Base-by-base conservation (phyloP, 257 asterid genomes). In the Capsicum baccatum region DNA sequence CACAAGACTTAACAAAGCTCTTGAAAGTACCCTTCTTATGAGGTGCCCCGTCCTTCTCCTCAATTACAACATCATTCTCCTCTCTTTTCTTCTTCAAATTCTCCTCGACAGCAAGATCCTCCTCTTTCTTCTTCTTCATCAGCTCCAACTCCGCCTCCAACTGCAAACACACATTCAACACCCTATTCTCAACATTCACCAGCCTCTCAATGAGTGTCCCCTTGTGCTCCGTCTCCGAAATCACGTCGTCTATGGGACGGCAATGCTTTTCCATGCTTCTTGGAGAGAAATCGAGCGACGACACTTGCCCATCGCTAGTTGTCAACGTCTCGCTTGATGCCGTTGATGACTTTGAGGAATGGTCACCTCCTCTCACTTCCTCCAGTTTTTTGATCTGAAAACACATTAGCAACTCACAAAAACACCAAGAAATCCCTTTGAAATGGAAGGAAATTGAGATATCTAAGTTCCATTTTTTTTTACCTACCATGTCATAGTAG, bases 151-250 rank as follows among this genome's bases (percentile, higher is more conserved):
- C 94, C 52, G 90, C 92, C 33, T 92, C 95, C 52, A 89, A 39
- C 54, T 90, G 92, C 90, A 86, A 44, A 66, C 94, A 89, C 57
- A 92, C 26, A 92, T 92, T 91, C 17, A 92, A 81, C 19, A 93
- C 88, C 1, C 95, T 93, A 68, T 92, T 94, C 83, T 95, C 98
- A 0, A 92, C 92, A 0, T 83, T 91, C 2, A 87, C 81, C 78
- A 92, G 84, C 85, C 97, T 84, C 17, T 92, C 91, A 16, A 93
- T 82, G 55, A 95, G 86, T 0, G 92, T 91, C 1, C 98, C 98
- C 87, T 95, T 95, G 7, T 68, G 86, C 70, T 90, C 90, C 3
- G 91, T 91, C 85, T 93, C 98, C 73, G 87, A 9, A 47, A 93
- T 85, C 47, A 92, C 98, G 76, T 91, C 96, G 1, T 88, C 79